Conservation (phyloP, 2,329 filamentous ascomycete species). For the Ceratocystis eucalypticola region DNA sequence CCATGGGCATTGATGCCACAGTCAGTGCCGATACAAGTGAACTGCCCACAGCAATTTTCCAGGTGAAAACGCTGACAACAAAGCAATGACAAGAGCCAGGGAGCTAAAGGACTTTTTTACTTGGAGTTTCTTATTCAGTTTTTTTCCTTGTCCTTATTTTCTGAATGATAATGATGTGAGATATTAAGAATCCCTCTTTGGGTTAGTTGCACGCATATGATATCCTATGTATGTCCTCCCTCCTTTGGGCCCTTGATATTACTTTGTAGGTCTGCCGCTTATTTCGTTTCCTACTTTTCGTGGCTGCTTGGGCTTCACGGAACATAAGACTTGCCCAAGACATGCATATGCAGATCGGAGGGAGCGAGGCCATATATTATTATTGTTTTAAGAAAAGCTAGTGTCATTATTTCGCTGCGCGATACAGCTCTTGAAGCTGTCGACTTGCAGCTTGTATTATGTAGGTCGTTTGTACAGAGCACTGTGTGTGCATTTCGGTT, state of each 20-base stretch:
- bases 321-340: not conserved
- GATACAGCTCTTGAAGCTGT: not conserved
- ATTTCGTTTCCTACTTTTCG: not conserved
- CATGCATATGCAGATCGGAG: not conserved
- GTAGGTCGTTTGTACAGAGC: not conserved
- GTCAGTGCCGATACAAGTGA: conserved; percentile 85
- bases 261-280: too few relatives aligned
- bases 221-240: too few relatives aligned
- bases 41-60: conserved; percentile 79
- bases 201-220: too few relatives aligned
- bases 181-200: too few relatives aligned
- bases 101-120: not conserved
- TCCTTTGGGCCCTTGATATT: too few relatives aligned
- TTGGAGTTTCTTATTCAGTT: too few relatives aligned
- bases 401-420: not conserved
- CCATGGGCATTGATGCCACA: conserved; percentile 76
- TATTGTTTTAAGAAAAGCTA: not conserved
- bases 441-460: not conserved
- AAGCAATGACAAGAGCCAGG: conserved; percentile 36
- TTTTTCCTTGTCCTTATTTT: too few relatives aligned
- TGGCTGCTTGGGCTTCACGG: too few relatives aligned
- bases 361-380: not conserved
- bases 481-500: not conserved
- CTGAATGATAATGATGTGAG: too few relatives aligned
- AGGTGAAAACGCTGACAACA: conserved; percentile 70